Evolutionary conservation across 2,329 filamentous ascomycete genomes (phyloP).

Genomic region (Pyricularia pennisetigena): DNA sequence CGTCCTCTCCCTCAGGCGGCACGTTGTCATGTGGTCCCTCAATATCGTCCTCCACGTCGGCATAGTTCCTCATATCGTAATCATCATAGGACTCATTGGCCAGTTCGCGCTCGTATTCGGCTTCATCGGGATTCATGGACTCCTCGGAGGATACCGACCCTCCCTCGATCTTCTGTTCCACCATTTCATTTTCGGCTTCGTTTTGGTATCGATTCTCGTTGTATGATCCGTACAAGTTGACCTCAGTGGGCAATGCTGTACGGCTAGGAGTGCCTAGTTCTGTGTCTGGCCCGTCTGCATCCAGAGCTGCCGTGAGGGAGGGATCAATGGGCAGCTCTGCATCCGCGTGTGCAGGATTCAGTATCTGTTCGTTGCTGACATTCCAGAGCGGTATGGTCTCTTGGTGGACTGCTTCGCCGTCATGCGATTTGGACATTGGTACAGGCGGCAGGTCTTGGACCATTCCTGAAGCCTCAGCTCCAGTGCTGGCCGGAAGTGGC

Average conservation of each 20-base stretch:
- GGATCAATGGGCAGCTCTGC: constrained; percentile 4
- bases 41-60: constrained; percentile 18
- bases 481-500: background rate
- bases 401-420: background rate
- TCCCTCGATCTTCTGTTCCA: constrained; percentile 10
- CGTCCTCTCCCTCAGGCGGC: background rate
- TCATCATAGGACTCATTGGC: constrained; percentile 15
- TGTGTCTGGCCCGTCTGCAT: background rate
- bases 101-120: constrained; percentile 22
- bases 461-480: background rate
- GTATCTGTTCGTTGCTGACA: constrained; percentile 5
- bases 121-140: constrained; percentile 14
- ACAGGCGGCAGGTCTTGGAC: background rate
- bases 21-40: constrained; percentile 1
- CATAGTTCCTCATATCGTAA: constrained; percentile 21
- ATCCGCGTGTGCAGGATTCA: constrained; percentile 6
- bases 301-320: background rate
- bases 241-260: constrained; percentile 12
- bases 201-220: constrained; percentile 15
- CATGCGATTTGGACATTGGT: background rate
- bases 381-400: constrained; percentile 8
- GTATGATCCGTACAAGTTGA: constrained; percentile 12
- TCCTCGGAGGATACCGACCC: constrained; percentile 8
- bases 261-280: background rate
- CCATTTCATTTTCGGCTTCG: constrained; percentile 18